Evolutionary conservation across 768 basidiomycete species (phyloP).

Genomic region (Mycena galericulata): DNA sequence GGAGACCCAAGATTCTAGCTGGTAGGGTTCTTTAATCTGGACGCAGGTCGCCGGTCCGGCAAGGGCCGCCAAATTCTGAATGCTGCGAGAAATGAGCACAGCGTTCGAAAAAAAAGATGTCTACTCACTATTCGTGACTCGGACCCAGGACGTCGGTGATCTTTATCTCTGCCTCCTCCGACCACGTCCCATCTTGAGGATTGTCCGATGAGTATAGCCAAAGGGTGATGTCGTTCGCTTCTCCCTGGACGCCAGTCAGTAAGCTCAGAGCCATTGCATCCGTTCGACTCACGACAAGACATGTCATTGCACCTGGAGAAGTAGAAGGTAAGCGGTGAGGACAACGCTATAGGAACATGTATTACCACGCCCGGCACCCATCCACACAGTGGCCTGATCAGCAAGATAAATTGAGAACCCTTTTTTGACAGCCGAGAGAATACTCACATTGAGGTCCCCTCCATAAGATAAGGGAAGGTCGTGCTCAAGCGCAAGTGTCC

Average conservation of each 20-base stretch:
- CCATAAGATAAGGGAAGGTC: not conserved
- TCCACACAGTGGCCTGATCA: not conserved
- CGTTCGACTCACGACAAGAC: not conserved
- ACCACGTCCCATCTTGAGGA: slow-evolving; percentile 9
- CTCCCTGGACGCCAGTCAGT: not conserved
- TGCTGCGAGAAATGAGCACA: not conserved
- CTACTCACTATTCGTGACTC: slow-evolving; percentile 10
- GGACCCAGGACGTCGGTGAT: slow-evolving; percentile 16
- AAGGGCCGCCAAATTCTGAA: too few relatives aligned
- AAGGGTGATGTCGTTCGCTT: not conserved
- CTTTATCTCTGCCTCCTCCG: not conserved
- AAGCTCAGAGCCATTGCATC: not conserved
- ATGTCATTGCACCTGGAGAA: not conserved
- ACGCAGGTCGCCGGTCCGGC: too few relatives aligned
- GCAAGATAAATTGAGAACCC: not conserved
- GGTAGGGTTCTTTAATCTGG: too few relatives aligned
- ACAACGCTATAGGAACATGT: not conserved
- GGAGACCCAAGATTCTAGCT: too few relatives aligned
- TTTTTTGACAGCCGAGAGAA: not conserved
- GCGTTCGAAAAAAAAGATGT: too few relatives aligned
- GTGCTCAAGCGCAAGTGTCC: not conserved
- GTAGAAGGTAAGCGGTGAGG: not conserved
- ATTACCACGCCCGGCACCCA: slow-evolving; percentile 19
- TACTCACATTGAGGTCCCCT: slow-evolving; percentile 1
- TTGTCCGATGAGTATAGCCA: slow-evolving; percentile 12